Evolutionary conservation across 2,329 filamentous ascomycete species (phyloP), one percentile per base, ranked within the genome.

Genomic region (Septoria petroselini): DNA sequence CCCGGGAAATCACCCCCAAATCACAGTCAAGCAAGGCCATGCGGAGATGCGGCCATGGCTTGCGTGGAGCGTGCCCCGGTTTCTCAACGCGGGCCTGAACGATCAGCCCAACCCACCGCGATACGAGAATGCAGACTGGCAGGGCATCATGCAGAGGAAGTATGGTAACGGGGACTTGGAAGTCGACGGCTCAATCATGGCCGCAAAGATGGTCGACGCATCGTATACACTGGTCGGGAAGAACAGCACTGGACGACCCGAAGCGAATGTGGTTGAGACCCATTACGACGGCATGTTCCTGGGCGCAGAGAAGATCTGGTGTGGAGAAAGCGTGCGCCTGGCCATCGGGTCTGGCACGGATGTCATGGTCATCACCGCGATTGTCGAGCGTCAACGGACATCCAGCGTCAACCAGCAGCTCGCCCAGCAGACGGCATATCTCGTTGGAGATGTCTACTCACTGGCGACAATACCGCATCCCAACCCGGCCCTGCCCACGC

Each of bases 251-350:
- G 58, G 64, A 1, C 60, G 71, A 1, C 64, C 66, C 2, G 62
- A 65, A 17, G 62, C 65, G 5, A 70, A 70, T 11, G 51, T 64
- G 2, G 54, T 52, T 8, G 69, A 75, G 47, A 72, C 74, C 38
- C 69, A 73, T 46, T 82, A 76, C 63, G 76, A 76, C 49, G 77
- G 76, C 25, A 69, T 82, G 41, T 82, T 73, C 61, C 63, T 82
- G 0, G 80, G 80, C 4, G 78, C 75, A 1, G 80, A 83, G 59
- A 82, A 81, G 63, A 71, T 82, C 17, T 82, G 78, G 76, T 65
- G 74, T 15, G 77, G 79, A n/a, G 80, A 83, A 39, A 72, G 77
- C 1, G 70, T 82, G 11, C 76, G 80, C n/a, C 64, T 82, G 4
- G 68, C 70, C 5, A 65, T 70, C 11, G 69, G 67, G n/a, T 64